Evolutionary conservation across 352 stramenopile species (phyloP), one percentile per base, ranked within the genome.

Genomic region (Phytophthora ramorum): DNA sequence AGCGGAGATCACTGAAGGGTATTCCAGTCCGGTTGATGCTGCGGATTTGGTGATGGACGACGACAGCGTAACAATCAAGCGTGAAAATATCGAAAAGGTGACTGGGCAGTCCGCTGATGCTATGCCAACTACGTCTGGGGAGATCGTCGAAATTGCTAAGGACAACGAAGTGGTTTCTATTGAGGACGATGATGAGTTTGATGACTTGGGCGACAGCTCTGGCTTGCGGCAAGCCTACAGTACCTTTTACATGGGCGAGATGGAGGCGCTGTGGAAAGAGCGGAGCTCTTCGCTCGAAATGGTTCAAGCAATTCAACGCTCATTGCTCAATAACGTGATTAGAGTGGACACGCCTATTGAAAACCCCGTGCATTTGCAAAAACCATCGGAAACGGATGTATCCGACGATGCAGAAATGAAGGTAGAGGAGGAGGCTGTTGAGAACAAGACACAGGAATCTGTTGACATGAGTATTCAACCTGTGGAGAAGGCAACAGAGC

Each of bases 191-290:
- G 61, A 66, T 9, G 69, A 76, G 51, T 43, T 54, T 32, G 53
- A 66, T 38, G 71, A 69, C 19, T 64, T 90, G 2, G 70, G 69
- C 14, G 81, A 86, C 41, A 95, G 72, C 56, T 69, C 65, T 19
- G 78, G 81, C 9, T 60, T 93, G 24, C 80, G 78, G 16, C 63
- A 88, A 52, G 76, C 83, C 7, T 95, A 95, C 56, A 76, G 88
- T 3, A 76, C 66, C 2, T 94, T 95, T 61, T 95, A 93, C 61
- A 89, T 87, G 68, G 74, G 87, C 10, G 87, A 95, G 59, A 88
- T 95, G 69, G 81, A 94, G 54, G 68, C 73, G 26, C 67, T 95
- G 49, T 95, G 87, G 87, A 92, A 91, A 62, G 87, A 95, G 64
- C 68, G 87, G 34, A 90, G 77, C 35, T 89, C 84, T 26, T 88